Base-by-base conservation (phyloP, 2,329 filamentous ascomycete species). In the Domatiomyces catenatus region DNA sequence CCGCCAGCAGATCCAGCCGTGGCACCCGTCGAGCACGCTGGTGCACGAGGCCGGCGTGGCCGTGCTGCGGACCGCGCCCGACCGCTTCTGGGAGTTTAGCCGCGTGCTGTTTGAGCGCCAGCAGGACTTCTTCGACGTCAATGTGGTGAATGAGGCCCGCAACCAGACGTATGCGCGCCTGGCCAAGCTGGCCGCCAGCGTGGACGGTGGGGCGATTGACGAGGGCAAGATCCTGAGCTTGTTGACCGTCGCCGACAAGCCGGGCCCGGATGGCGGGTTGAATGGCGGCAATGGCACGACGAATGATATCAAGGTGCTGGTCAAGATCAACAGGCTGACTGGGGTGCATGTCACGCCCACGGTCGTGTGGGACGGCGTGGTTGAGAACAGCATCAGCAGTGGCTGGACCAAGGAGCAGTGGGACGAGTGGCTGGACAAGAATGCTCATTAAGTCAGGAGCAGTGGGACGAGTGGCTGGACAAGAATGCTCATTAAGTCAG, bases 311-410 rank as follows among this genome's bases (percentile, higher is more conserved):
- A 95, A 94, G 73, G 67, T 86, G 47, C 71, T 90, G 61, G 79
- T 90, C 54, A 93, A 89, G 75, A 68, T 68, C 47, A 75, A 86
- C 60, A 73, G 90, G 44, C 68, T 92, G 58, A 76, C 85, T 7
- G 84, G 89, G 10, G 79, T 94, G 44, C 90, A 96, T 70, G 86
- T 95, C 42, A 90, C 86, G 43, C 90, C 90, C 1, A 95, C 89
- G 0, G 87, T 90, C 18, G 74, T 94, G 47, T 89, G 93, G 65
- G 81, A 96, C 67, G 69, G 89, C 0, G 77, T 93, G 20, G 81
- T 93, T 47, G 84, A 85, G 62, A 79, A 78, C 56, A 79, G 83
- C 48, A 84, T 94, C 57, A 83, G 81, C 56, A 90, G 84, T 52
- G 76, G 81, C 20, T 95, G 88, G 78, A 82, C 76, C 0, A 73